Evolutionary conservation across 139 green algal genomes (phyloP).

Genomic region (Pseudopediastrum boryanum): DNA sequence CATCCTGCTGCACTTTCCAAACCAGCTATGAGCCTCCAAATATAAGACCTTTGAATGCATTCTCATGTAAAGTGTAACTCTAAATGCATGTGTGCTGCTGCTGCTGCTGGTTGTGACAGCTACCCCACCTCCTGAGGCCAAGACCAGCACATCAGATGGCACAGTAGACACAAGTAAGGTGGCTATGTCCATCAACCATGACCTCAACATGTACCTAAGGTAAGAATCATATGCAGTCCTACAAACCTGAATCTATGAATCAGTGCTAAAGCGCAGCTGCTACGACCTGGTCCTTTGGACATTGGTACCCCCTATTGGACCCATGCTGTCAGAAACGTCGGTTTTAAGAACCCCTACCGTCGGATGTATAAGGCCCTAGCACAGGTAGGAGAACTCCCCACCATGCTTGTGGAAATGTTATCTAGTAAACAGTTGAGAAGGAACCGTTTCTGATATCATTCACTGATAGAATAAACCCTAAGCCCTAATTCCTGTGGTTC

Average conservation of each 20-base stretch:
- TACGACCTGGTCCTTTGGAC: background rate
- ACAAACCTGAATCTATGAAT: no score
- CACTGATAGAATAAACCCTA: no score
- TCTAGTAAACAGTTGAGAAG: no score
- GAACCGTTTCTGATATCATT: no score
- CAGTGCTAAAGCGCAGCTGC: no score
- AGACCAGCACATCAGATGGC: no score
- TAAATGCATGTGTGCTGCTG: conserved; percentile 6
- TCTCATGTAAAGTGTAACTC: background rate
- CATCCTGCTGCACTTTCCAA: no score
- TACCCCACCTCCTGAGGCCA: no score
- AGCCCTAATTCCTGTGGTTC: no score
- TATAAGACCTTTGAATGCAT: no score
- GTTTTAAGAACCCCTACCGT: background rate
- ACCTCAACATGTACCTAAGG: conserved; percentile 15
- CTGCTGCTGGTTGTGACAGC: background rate
- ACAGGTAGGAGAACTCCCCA: background rate
- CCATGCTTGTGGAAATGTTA: background rate
- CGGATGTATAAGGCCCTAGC: background rate
- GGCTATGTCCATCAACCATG: conserved; percentile 3
- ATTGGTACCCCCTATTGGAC: background rate
- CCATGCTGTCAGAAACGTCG: background rate
- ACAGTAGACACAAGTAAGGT: background rate
- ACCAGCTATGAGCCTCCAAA: no score
- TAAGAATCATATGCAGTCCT: no score